Evolutionary conservation across 2,329 filamentous ascomycete genomes (phyloP), one percentile per base, ranked within the genome.

Genomic region (Sporothrix dimorphospora): DNA sequence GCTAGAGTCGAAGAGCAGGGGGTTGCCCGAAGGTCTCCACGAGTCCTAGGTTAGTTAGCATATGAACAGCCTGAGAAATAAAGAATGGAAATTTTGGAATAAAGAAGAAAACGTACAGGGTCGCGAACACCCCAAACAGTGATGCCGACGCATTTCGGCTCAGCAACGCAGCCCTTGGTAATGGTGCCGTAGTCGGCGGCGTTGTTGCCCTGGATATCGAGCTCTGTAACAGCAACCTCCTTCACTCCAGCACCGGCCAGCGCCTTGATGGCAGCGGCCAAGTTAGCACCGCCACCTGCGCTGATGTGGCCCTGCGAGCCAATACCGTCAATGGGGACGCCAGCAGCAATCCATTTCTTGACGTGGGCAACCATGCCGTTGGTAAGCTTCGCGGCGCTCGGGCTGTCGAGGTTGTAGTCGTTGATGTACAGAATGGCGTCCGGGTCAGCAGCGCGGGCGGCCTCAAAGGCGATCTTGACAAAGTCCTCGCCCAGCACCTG

Each of bases 391-490:
- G 85, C 82, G 76, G 86, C 85, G 75, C 76, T 84, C 21, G 89
- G 85, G 57, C 80, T 83, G 81, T 92, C 90, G 69, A 92, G 85
- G 82, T 91, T 92, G 81, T 86, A 88, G 79, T 94, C 91, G 81
- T 94, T 94, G 82, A 93, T 92, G 83, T 92, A 94, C 51, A 94
- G 84, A 81, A 90, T 91, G 2, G 89, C 90, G 71, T 81, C 77
- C 2, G 91, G 90, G 79, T 93, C 91, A 16, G 89, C 90, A 9
- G 84, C 84, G 69, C 87, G 86, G 24, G 92, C 91, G 12, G 91
- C 88, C 69, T 87, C 84, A 82, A 93, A 94, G 47, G 91, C 91
- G 76, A 92, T 90, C 27, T 84, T 83, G 70, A 94, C 88, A 77
- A 91, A 93, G 79, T 87, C 86, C 81, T 92, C 90, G 59, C 91